phyloP scores from a whole-genome alignment of 768 basidiomycete species.

The Bullera alba region DNA sequence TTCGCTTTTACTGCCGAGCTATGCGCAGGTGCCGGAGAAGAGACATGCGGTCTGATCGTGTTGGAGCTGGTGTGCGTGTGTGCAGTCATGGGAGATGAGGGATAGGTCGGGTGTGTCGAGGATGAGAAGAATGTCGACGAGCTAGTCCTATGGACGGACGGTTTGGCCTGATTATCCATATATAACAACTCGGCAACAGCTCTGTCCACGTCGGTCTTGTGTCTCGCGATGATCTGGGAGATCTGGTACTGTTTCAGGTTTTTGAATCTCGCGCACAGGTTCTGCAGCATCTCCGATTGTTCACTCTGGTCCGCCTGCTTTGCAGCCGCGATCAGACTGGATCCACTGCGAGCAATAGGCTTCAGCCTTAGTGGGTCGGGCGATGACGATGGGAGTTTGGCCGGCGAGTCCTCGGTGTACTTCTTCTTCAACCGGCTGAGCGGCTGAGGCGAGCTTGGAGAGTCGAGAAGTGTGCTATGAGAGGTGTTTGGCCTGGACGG shows the following conservation, averaged over 20 bases:
- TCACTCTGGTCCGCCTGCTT: slow-evolving; percentile 5
- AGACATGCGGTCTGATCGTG: background rate
- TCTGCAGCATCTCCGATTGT: slow-evolving; percentile 1
- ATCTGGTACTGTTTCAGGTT: slow-evolving; percentile 4
- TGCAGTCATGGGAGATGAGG: too few relatives aligned
- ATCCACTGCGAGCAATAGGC: slow-evolving; percentile 1
- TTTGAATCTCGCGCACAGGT: slow-evolving; percentile 8
- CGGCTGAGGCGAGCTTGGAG: background rate
- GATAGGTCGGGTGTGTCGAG: too few relatives aligned
- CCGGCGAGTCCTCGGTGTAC: slow-evolving; percentile 25
- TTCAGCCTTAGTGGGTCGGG: background rate
- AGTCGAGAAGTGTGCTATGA: background rate
- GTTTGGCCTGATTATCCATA: too few relatives aligned
- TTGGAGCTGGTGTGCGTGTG: background rate
- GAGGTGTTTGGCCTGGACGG: background rate
- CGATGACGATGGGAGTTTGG: slow-evolving; percentile 6
- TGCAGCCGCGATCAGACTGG: slow-evolving; percentile 18
- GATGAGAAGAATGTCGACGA: too few relatives aligned
- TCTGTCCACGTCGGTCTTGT: slow-evolving; percentile 3
- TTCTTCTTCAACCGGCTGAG: slow-evolving; percentile 21
- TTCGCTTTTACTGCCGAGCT: too few relatives aligned
- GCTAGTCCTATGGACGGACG: too few relatives aligned
- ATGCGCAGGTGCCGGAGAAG: background rate
- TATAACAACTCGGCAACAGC: slow-evolving; percentile 10
- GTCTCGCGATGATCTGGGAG: background rate